These are phyloP conservation scores for Kuraishia ogatae DNA, from an alignment of 805 yeast species.

Conservation along the genomic window DNA sequence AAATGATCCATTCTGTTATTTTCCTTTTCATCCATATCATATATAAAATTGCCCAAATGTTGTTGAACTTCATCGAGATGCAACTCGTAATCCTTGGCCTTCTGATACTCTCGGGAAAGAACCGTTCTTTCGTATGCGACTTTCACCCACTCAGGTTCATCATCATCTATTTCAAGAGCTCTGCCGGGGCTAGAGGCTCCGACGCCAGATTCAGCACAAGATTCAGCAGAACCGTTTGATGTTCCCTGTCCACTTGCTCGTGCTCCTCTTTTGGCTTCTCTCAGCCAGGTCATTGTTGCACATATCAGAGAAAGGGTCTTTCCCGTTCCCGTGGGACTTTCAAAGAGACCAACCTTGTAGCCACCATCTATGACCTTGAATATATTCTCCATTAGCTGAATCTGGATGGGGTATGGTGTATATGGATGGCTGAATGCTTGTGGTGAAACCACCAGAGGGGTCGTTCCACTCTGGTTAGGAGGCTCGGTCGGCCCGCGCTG, in stretches of 20 bases:
- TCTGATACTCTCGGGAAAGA: constrained; percentile 16
- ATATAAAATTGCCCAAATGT: neutral
- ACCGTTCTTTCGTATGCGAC: constrained; percentile 24
- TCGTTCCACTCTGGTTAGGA: neutral
- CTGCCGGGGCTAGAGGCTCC: constrained; percentile 1
- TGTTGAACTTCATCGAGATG: constrained; percentile 21
- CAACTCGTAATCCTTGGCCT: constrained; percentile 30
- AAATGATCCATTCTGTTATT: constrained; percentile 12
- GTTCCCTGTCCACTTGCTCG: constrained; percentile 8
- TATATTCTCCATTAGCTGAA: constrained; percentile 67
- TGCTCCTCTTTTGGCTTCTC: constrained; percentile 26
- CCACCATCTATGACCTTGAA: constrained; percentile 45
- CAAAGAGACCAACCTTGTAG: constrained; percentile 71
- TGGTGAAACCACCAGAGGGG: neutral
- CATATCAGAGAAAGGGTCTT: constrained; percentile 85
- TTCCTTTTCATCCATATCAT: neutral
- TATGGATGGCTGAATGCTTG: constrained; percentile 62
- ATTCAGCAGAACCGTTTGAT: constrained; percentile 9
- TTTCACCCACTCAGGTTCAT: constrained; percentile 30
- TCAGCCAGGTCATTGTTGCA: constrained; percentile 75
- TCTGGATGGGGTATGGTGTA: constrained; percentile 71
- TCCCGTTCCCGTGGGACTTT: constrained; percentile 94
- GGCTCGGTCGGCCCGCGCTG: neutral
- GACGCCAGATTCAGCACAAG: neutral
- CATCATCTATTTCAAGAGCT: constrained; percentile 23